Percentiles rank a stretch among this genome's conserved stretches.
Conservation (phyloP, 139 green algal genomes). For the Asterochloris erici region DNA sequence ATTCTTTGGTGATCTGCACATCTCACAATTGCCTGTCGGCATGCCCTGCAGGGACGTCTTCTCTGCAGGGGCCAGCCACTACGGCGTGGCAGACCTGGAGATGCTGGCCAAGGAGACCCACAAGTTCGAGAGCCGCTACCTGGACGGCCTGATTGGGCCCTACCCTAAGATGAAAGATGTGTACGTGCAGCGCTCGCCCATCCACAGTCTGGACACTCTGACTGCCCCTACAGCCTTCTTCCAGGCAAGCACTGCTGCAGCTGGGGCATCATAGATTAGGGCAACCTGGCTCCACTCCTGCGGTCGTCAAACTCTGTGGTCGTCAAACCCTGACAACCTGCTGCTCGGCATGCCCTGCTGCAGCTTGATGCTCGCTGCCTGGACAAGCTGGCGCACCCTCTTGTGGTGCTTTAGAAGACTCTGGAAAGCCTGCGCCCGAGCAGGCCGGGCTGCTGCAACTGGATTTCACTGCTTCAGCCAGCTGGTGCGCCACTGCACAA, state of each 20-base stretch:
- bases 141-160: constrained; percentile 62
- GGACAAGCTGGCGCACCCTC: no score
- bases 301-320: no score
- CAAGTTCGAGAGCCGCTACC: constrained; percentile 66
- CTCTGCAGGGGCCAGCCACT: constrained; percentile 47
- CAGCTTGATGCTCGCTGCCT: no score
- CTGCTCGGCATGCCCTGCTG: no score
- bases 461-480: neutral
- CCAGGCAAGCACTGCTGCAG: constrained; percentile 37
- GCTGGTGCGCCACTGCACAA: neutral
- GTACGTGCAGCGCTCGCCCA: constrained; percentile 65
- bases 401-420: no score
- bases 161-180: constrained; percentile 49
- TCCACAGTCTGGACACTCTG: constrained; percentile 59
- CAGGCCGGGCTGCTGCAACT: no score
- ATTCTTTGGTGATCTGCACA: no score
- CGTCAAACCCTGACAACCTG: no score
- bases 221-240: constrained; percentile 63
- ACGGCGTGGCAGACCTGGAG: constrained; percentile 62
- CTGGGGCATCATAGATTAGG: no score
- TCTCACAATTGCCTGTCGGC: no score
- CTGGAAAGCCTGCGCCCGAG: no score
- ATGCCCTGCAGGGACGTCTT: constrained; percentile 48
- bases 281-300: no score
- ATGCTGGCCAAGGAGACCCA: constrained; percentile 67